Base-by-base conservation (phyloP, 1,139 yeast genomes). In the Suhomyces bokatorum region DNA sequence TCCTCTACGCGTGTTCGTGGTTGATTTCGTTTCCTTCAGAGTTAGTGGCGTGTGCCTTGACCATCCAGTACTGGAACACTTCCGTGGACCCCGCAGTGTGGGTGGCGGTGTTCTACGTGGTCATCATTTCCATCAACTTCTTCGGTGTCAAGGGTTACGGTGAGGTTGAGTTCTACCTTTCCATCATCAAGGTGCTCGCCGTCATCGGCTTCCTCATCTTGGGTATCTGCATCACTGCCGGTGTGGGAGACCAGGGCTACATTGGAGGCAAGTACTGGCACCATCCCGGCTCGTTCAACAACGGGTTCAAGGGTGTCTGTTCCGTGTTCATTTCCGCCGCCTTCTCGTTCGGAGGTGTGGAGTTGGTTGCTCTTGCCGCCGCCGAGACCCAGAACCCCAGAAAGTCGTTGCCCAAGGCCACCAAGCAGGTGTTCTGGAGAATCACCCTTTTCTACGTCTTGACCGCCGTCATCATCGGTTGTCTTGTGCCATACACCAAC, bases 61-160 rank as follows among this genome's bases (percentile, higher is more conserved):
- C 66, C 14, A 54, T 68, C 38, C 57, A 58, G 31, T 69, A 62
- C 47, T 69, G 73, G 70, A 52, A 54, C 47, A 34, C 41, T 16
- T 22, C 37, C 31, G 43, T 54, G 43, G 49, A 56, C 44, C 55
- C 61, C 2, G 59, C 58, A 3, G 75, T 69, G 5, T 78, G 80
- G 75, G 78, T 78, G 26, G 61, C 78, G 8, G 67, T 78, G 29
- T 73, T 78, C 52, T 66, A 74, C 53, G 66, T 67, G 4, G 57
- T 71, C 7, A 66, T 77, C 26, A 59, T 69, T 24, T 55, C 58
- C 6, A 58, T 74, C 35, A 79, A 78, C 57, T 67, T 69, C 44
- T 60, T 70, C 38, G 77, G 80, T 22, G 80, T 78, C 43, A 68
- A 68, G 52, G 69, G 69, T 46, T 78, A 74, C 53, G 83, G 83